Evolutionary conservation across 345 rosid species (phyloP).

Genomic region (Xanthoceras sorbifolium): DNA sequence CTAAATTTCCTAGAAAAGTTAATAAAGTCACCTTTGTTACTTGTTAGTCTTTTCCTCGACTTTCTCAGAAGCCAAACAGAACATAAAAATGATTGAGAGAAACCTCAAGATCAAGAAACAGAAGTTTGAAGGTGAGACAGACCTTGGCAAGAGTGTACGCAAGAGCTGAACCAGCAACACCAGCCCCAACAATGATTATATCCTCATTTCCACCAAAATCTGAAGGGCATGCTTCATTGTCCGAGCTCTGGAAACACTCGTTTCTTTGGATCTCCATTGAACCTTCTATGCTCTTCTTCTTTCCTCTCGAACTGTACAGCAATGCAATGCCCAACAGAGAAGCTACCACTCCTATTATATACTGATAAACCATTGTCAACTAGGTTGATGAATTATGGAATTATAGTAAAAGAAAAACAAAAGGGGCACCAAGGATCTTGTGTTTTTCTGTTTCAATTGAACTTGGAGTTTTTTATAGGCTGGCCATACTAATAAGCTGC

Average conservation of each 20-base stretch:
- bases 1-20: too few relatives aligned
- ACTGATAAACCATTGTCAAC: constrained; percentile 9
- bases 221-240: not conserved
- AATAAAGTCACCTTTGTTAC: too few relatives aligned
- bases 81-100: too few relatives aligned
- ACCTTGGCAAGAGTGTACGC: too few relatives aligned
- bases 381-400: not conserved
- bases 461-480: constrained; percentile 3
- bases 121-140: not conserved
- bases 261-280: too few relatives aligned
- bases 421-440: not conserved
- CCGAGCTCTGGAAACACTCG: too few relatives aligned
- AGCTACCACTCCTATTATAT: not conserved
- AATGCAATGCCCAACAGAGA: not conserved
- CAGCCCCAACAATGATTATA: constrained; percentile 18
- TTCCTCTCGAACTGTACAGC: not conserved
- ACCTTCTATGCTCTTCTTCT: constrained; percentile 13
- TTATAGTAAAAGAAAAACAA: too few relatives aligned
- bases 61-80: too few relatives aligned
- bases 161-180: constrained; percentile 23
- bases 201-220: too few relatives aligned
- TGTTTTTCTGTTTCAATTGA: not conserved
- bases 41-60: too few relatives aligned
- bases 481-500: too few relatives aligned
- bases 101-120: not conserved